Base-by-base conservation (phyloP, 768 basidiomycete species). In the Leccinum truebloodii region DNA sequence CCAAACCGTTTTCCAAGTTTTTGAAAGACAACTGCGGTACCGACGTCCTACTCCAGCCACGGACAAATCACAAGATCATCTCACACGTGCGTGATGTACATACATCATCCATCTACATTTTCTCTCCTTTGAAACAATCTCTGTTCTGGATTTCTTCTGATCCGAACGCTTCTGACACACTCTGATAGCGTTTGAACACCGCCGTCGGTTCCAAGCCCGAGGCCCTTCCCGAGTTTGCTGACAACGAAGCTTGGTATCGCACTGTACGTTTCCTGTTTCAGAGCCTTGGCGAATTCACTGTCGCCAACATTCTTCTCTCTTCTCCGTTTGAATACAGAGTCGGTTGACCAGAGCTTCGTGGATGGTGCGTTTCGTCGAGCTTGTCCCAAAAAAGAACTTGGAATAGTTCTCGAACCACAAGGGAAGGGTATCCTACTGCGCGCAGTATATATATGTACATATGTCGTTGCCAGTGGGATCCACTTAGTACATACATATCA, bases 71-170 rank as follows among this genome's bases (percentile, higher is more conserved):
- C 72, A 77, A 55, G 51, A 72, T 81, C 35, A 63, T 80, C 20
- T 74, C 79, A n/a, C 77, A 78, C 59, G 79, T 80, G 58, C 58
- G 73, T 63, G 54, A 4, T 76, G 79, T 64, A 14, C 7, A 41
- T 10, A n/a, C 52, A 54, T 59, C 30, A 37, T 20, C 28, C 2
- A n/a, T n/a, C 39, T 39, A 7, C 7, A 39, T 39, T 16, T 3
- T 39, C 37, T 39, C 16, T 41, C 18, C 39, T n/a, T 41, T 18
- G 39, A 41, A 9, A 9, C 39, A n/a, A n/a, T n/a, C 9, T 41
- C 2, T 10, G n/a, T 41, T 41, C 18, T 10, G 41, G n/a, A 41
- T 10, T n/a, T 41, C 9, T 41, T 41, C 41, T n/a, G 18, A n/a
- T n/a, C 9, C 4, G 9, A 41, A n/a, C n/a, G 9, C 41, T 18